Evolutionary conservation across 352 stramenopile genomes (phyloP), one percentile per base, ranked within the genome.

Genomic region (Phytophthora europaea): DNA sequence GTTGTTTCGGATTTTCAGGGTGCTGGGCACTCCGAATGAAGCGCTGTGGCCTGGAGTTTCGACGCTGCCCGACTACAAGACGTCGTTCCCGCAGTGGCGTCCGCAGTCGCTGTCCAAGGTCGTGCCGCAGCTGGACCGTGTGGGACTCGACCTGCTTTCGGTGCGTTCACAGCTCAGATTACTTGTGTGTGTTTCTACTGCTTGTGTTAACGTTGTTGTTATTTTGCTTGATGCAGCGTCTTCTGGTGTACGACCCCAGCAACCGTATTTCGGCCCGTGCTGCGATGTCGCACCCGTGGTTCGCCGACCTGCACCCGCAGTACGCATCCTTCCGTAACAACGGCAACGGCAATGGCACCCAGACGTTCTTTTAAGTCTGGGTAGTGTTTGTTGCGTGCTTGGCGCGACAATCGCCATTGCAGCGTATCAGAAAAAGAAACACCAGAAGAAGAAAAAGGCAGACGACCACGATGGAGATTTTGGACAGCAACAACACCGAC

Each of bases 1-100:
- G 75, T 83, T 99, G 28, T 99, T 99, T 80, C 98, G 99, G 52
- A 99, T 99, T 64, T 99, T 99, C 80, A 84, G 88, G 15, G 94
- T 98, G 33, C 78, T 99, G 6, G 98, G 98, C 28, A 99, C 98
- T 10, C 98, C 98, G 0, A 98, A 96, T 62, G 98, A 99, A 76
- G 73, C 89, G 38, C 83, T 96, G 20, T 99, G 98, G 98, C 97
- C 97, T 4, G 98, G 98, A 36, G 97, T 99, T 1, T 99, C 97
- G 10, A 89, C 88, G 22, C 80, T 99, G 40, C 98, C 97, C 1
- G 98, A 99, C 80, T 99, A 98, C 91, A 99, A 99, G 78, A 89
- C 89, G 43, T 85, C 86, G 23, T 99, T 99, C 78, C 98, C 98
- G n/a, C 98, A 98, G 61, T 99, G 98, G 98, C 93, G 92, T 28